Conservation (phyloP, 257 asterid genomes). For the Vinca minor region DNA sequence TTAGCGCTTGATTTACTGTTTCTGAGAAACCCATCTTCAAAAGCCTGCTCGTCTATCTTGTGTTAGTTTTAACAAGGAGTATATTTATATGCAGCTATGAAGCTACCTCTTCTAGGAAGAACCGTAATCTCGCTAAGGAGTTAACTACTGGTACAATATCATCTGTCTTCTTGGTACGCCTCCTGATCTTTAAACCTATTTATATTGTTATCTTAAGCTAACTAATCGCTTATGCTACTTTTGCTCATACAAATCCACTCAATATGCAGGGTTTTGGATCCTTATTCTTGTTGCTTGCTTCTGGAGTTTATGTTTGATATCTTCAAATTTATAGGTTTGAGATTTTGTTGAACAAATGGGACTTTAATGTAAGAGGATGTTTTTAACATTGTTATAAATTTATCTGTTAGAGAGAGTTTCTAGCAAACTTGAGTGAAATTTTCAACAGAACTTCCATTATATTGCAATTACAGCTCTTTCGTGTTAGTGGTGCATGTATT, state of each 20-base stretch:
- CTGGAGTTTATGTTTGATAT: slow-evolving; percentile 85
- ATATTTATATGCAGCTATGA: slow-evolving; percentile 56
- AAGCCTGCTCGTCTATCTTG: neutral
- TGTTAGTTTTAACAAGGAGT: neutral
- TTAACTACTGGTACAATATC: slow-evolving; percentile 74
- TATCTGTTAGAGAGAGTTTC: neutral
- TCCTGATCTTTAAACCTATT: neutral
- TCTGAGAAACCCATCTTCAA: neutral
- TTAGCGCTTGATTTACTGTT: neutral
- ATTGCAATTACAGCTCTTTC: neutral
- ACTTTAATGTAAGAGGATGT: neutral
- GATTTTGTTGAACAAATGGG: neutral
- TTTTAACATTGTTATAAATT: neutral
- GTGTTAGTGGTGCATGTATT: no score
- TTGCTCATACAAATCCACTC: slow-evolving; percentile 3
- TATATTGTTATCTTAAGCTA: neutral
- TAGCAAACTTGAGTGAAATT: neutral
- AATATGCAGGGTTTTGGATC: slow-evolving; percentile 87
- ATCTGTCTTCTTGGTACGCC: slow-evolving; percentile 75
- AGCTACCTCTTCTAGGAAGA: slow-evolving; percentile 85
- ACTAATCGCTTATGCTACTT: slow-evolving; percentile 4
- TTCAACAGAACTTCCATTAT: neutral
- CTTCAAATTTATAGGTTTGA: neutral
- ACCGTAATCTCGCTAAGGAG: slow-evolving; percentile 78
- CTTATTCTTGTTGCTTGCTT: slow-evolving; percentile 83